Evolutionary conservation across 805 yeast species (phyloP), one percentile per base, ranked within the genome.

Genomic region (Candida verbasci): DNA sequence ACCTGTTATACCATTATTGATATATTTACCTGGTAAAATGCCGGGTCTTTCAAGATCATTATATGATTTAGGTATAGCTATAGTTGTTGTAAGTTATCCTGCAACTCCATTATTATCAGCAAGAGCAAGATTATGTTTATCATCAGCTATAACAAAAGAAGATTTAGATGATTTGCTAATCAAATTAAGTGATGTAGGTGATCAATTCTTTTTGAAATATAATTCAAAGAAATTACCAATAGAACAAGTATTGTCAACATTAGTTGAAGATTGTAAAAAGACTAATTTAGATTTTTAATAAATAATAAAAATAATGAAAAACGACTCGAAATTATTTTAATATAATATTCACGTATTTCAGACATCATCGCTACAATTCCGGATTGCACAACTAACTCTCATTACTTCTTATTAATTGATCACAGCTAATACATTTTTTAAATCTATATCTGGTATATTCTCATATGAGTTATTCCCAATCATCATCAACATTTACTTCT

Each of bases 61-160:
- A 72, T 75, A 83, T 49, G 78, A 75, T 45, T 70, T 78, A 60
- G 84, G 84, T 36, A 81, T 93, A 42, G 98, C 98, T 3, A 89
- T 91, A 33, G 99, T 93, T 24, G 82, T 91, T 45, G 97, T 91
- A 29, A 96, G 97, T 24, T 93, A 93, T 57, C 99, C 99, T 9
- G 98, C 98, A 1, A 91, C 97, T 0, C 96, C 96, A 24, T 72
- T 93, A 47, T 80, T 86, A 29, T 78, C 88, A 24, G 84, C 95
- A 4, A 79, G 98, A 64, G 88, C 87, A 18, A 78, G 99, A 60
- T 78, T 93, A 51, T 93, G 99, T 70, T 82, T 93, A 49, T 83
- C 95, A 37, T 69, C 97, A 0, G 84, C 97, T 1, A 72, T 94
- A 50, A 93, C 95, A 22, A 93, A 93, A 63, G 91, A 85, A 50